Evolutionary conservation across 2,329 filamentous ascomycete genomes (phyloP), one percentile per base, ranked within the genome.

Genomic region (Microcyclosporella mali): DNA sequence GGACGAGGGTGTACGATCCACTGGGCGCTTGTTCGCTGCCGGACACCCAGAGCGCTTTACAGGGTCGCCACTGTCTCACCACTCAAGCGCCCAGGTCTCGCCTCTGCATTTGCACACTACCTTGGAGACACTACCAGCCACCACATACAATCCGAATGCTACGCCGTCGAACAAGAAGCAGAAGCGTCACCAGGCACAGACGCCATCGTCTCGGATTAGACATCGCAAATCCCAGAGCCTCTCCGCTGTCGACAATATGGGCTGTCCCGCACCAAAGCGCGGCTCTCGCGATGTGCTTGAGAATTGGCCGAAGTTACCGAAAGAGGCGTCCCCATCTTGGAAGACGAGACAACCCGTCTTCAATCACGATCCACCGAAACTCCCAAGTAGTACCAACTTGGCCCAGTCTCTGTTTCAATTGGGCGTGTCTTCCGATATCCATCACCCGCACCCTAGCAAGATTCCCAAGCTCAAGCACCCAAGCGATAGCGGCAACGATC

Each of bases 231-330:
- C 2, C 38, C 45, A 27, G 44, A 41, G 45, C 39, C 41, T 21
- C 41, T 41, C 9, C 19, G 41, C 8, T 38, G 45, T 17, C 41
- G 41, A 16, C 45, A 41, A 29, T 25, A 9, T 25, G 45, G 39
- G 25, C 45, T 41, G 2, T 39, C 38, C n/a, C 37, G n/a, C 33
- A 34, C 33, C 14, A 8, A 17, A 34, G 16, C 33, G 16, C 6
- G 30, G 30, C 30, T 17, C 14, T 17, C 3, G 34, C 25, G 41
- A 46, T 35, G 35, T 51, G 15, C 48, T 51, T 38, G 43, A 46
- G 27, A 51, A 41, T 35, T 42, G 36, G 41, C 49, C 46, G 6
- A 6, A 19, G 30, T 15, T 33, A 19, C 25, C 19, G 7, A 32
- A 27, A 44, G 28, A 37, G 31, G 31, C 14, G 37, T 45, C 2